Evolutionary conservation across 345 rosid species (phyloP), one percentile per base, ranked within the genome.

Genomic region (Gossypioides kirkii): DNA sequence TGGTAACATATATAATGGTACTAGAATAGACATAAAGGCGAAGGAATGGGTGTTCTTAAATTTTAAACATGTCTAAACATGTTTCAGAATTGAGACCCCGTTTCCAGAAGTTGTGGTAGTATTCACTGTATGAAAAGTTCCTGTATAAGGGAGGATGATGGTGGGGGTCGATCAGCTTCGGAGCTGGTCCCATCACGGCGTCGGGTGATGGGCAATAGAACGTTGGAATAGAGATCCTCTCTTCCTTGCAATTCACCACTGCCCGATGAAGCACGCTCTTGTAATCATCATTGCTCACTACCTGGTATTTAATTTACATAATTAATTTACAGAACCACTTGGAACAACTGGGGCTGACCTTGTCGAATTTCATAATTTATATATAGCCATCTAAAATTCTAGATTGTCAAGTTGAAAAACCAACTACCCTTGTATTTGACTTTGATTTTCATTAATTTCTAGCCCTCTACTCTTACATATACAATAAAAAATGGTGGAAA

Each of bases 241-340:
- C 89, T 9, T 58, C 76, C 18, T 71, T 69, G 22, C 71, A 8
- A 73, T 86, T 88, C 74, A 88, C 90, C 4, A 88, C 50, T 0
- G 89, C 90, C 43, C 94, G 74, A 22, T 90, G 92, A 20, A 85
- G 78, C 50, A 86, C 87, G 22, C 92, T 90, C 73, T 85, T 90
- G 83, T 86, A 88, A 17, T 72, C 56, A 4, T 77, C 89, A 65
- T 90, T 90, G 76, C 89, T 87, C 9, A 88, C 45, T 3, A 77
- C 87, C 91, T 85, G 7, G 22, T 1, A 4, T 26, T 4, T 17
- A 9, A 16, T 1, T 10, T 8, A 43, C 38, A 32, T 32, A 5
- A 32, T 32, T 32, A 32, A 7, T 5, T 32, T 32, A 32, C 1
- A 5, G 7, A 5, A 32, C 38, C 38, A 32, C 38, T 32, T 32